Conservation (phyloP, 2,329 filamentous ascomycete genomes). For the Colletotrichum magnum region DNA sequence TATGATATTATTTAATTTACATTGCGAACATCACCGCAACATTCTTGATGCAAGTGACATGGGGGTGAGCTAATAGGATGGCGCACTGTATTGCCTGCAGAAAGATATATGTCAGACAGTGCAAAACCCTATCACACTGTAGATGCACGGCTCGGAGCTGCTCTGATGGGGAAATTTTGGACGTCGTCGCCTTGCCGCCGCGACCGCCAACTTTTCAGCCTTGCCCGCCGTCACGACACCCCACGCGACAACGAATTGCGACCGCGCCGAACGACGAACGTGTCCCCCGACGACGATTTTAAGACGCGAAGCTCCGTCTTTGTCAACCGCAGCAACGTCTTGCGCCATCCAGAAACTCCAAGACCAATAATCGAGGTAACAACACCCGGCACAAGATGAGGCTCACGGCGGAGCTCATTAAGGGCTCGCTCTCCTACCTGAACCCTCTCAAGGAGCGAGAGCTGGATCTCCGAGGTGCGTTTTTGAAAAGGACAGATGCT, state of each 20-base stretch:
- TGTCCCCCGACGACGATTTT: neutral
- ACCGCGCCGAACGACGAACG: neutral
- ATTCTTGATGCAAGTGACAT: neutral
- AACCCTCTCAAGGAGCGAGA: slow-evolving; percentile 99
- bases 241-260: slow-evolving; percentile 24
- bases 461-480: slow-evolving; percentile 98
- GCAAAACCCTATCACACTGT: neutral
- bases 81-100: neutral
- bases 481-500: slow-evolving; percentile 96
- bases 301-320: neutral
- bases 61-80: no score
- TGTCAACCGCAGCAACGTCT: neutral
- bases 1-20: slow-evolving; percentile 1
- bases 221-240: slow-evolving; percentile 22
- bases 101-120: neutral
- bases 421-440: slow-evolving; percentile 95
- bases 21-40: neutral
- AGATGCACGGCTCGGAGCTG: slow-evolving; percentile 34
- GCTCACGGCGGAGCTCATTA: slow-evolving; percentile 95
- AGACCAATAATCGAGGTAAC: slow-evolving; percentile 21
- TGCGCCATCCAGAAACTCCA: neutral
- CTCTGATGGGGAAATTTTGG: slow-evolving; percentile 37
- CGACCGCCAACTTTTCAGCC: slow-evolving; percentile 41
- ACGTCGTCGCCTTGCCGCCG: slow-evolving; percentile 26
- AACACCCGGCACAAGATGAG: slow-evolving; percentile 74